Evolutionary conservation across 2,329 filamentous ascomycete genomes (phyloP).

Genomic region (Chrysoporthe deuterocubensis): DNA sequence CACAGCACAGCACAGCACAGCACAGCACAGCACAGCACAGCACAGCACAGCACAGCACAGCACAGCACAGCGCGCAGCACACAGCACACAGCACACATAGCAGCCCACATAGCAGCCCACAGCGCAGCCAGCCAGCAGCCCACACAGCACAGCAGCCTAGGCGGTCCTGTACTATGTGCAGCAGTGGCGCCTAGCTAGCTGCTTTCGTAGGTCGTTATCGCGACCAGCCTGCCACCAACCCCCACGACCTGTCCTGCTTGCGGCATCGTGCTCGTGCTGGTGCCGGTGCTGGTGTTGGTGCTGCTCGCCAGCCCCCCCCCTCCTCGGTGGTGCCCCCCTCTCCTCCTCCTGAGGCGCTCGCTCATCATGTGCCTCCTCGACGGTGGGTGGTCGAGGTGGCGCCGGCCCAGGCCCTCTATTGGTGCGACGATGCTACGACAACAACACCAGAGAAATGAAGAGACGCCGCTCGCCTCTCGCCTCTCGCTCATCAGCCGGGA

Average conservation of each 20-base stretch:
- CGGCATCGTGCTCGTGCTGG: too few relatives aligned
- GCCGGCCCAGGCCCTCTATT: not conserved
- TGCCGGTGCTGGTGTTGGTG: too few relatives aligned
- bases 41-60: not conserved
- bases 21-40: not conserved
- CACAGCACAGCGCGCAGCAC: too few relatives aligned
- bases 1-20: slow-evolving; percentile 1
- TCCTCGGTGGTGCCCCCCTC: not conserved
- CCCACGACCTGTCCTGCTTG: too few relatives aligned
- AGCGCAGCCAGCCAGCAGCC: too few relatives aligned
- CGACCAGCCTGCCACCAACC: too few relatives aligned
- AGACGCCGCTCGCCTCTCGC: not conserved
- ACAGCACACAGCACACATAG: too few relatives aligned
- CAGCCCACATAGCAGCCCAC: too few relatives aligned
- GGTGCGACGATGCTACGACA: slow-evolving; percentile 3
- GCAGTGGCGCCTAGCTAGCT: too few relatives aligned
- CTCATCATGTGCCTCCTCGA: too few relatives aligned
- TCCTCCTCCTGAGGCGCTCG: not conserved
- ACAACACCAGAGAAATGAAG: slow-evolving; percentile 6
- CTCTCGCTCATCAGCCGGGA: slow-evolving; percentile 19
- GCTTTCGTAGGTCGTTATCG: too few relatives aligned
- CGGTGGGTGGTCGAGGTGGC: not conserved
- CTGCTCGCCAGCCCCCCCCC: not conserved
- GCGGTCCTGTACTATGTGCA: not conserved
- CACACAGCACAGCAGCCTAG: too few relatives aligned